These are phyloP conservation scores for Picochlorum sp. DNA, from an alignment of 139 green algal species.

Conservation along the genomic window DNA sequence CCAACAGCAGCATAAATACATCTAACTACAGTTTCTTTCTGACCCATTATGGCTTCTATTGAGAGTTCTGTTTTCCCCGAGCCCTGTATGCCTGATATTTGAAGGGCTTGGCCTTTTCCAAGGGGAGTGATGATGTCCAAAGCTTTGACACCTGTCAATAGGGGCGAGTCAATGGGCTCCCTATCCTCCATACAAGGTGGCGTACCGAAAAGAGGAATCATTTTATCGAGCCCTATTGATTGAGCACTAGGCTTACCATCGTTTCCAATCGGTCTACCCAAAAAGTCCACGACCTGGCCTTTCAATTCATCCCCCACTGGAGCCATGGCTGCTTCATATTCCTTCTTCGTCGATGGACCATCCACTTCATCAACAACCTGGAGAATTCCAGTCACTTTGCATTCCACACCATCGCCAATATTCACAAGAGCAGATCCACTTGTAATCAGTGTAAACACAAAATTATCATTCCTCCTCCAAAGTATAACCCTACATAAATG, in stretches of 20 bases:
- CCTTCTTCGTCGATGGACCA: slow-evolving; percentile 62
- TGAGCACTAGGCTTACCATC: not conserved
- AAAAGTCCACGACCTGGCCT: slow-evolving; percentile 45
- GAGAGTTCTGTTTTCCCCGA: slow-evolving; percentile 50
- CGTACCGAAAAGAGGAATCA: slow-evolving; percentile 50
- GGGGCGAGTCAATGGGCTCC: slow-evolving; percentile 60
- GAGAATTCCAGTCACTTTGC: slow-evolving; percentile 62
- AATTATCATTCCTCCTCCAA: slow-evolving; percentile 65
- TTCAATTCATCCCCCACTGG: slow-evolving; percentile 32
- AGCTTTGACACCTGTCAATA: slow-evolving; percentile 63
- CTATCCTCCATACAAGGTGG: slow-evolving; percentile 56
- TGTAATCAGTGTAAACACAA: slow-evolving; percentile 60
- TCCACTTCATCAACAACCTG: slow-evolving; percentile 66
- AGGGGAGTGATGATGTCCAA: slow-evolving; percentile 75
- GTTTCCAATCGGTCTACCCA: slow-evolving; percentile 24
- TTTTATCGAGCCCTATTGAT: slow-evolving; percentile 5
- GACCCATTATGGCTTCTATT: slow-evolving; percentile 53
- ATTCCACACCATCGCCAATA: slow-evolving; percentile 54
- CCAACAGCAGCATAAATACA: slow-evolving; percentile 44
- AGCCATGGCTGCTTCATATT: slow-evolving; percentile 48
- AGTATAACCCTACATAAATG: slow-evolving; percentile 53
- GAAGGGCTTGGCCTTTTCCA: slow-evolving; percentile 61
- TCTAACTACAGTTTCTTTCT: slow-evolving; percentile 25
- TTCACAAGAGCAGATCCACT: slow-evolving; percentile 34
- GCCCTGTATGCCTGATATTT: slow-evolving; percentile 46